Base-by-base conservation (phyloP, 2,329 filamentous ascomycete genomes). In the Alternaria alternata region DNA sequence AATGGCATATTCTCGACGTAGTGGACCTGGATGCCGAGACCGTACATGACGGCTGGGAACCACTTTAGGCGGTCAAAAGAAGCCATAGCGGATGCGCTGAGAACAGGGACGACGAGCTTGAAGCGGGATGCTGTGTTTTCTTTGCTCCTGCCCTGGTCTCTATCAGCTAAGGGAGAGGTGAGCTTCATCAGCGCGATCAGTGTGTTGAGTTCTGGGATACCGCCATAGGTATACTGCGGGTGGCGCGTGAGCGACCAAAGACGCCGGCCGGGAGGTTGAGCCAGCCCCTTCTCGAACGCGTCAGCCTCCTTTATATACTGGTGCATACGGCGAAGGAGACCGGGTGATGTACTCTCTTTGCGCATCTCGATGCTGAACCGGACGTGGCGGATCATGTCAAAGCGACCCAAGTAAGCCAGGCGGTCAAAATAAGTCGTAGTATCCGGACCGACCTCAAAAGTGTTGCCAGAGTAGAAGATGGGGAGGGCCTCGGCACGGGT, bases 381-480 rank as follows among this genome's bases (percentile, higher is more conserved):
- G 2, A 72, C 68, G 11, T 67, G 59, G 22, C 65, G 65, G 3
- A 72, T 58, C 65, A 68, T 60, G 32, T 65, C 54, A 57, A 73
- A 66, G 16, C 69, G 68, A 7, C 54, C 59, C 3, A 68, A 52
- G 12, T 67, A 51, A n/a, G 57, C 24, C 3, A 73, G 61, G 9
- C 57, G 61, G 18, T 59, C 57, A 36, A 73, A 66, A 54, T 71
- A 73, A 3, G 65, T 66, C 16, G 59, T 43, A 0, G 64, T 65
- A 24, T 74, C 70, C 9, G 18, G 16, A 22, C 51, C 51, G 20
- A 57, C 53, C 9, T n/a, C 18, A 54, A 72, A 72, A 7, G 58
- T 66, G 39, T 74, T 74, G 1, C 46, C 41, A 2, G 59, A 57
- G 46, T 72, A 72, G 63, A 71, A 74, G 36, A 68, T 54, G 7